Evolutionary conservation across 805 yeast species (phyloP), one percentile per base, ranked within the genome.

Genomic region (Barnettozyma salicaria): DNA sequence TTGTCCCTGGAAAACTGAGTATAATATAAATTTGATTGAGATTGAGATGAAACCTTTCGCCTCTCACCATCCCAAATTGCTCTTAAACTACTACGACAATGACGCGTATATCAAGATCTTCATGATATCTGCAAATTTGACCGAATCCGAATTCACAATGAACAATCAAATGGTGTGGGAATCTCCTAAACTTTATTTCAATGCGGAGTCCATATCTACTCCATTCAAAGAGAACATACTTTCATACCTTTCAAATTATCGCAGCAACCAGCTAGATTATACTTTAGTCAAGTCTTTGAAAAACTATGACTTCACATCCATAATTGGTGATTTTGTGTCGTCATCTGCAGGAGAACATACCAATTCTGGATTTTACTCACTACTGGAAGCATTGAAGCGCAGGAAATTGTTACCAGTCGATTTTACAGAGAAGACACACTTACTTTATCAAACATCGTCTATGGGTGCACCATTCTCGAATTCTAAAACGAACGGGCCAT

Each of bases 151-250:
- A 53, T 68, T 75, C 34, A 59, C 61, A 5, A 66, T 68, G 1
- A 74, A 80, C 39, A 79, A 82, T 6, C 87, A 80, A 49, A 76
- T 78, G 66, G 60, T 72, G 22, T 80, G 88, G 88, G 56, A 67
- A 23, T 71, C 82, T 7, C 85, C 82, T 1, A 49, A 55, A 18
- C 41, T 68, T 11, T 43, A 39, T 7, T 14, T 14, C n/a, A 10
- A 20, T 3, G 16, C 13, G 5, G 36, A 27, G 19, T 34, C 42
- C 10, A 19, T 26, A 7, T 10, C 27, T 10, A 37, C 55, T n/a
- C 24, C 35, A 44, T 80, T 80, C 53, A 64, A 73, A 42, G 48
- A 34, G 4, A 73, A 70, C 43, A 53, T 80, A 5, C 19, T 60
- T 1, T 44, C 50, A 0, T 80, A 77, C 51, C 50, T 81, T 18